These are phyloP conservation scores for Schwanniomyces pseudopolymorphus DNA, from an alignment of 805 yeast species.

Conservation along the genomic window DNA sequence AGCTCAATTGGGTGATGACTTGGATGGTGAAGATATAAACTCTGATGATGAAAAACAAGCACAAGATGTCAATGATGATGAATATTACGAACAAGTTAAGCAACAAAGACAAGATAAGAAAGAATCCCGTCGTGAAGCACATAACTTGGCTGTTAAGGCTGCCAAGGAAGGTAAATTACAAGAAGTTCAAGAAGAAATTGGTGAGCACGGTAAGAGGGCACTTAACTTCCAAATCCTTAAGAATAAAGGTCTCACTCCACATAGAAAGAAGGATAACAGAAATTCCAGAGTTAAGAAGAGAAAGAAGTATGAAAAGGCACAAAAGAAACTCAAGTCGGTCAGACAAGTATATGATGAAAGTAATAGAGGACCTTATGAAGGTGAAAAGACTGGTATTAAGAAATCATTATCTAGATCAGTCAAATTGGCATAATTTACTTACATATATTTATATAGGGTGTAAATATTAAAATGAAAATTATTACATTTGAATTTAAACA, in stretches of 20 bases:
- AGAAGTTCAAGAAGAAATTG: conserved; percentile 65
- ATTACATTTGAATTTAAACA: background rate
- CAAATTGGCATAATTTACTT: conserved; percentile 50
- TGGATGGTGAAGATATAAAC: conserved; percentile 51
- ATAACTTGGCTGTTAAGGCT: conserved; percentile 69
- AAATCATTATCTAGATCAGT: conserved; percentile 89
- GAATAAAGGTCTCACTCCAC: conserved; percentile 94
- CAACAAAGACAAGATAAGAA: conserved; percentile 48
- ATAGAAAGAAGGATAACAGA: conserved; percentile 89
- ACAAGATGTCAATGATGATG: conserved; percentile 48
- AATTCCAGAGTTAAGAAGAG: conserved; percentile 98
- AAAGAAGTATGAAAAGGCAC: conserved; percentile 91
- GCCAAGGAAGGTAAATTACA: conserved; percentile 82
- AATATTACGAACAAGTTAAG: conserved; percentile 59
- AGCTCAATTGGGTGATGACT: conserved; percentile 52
- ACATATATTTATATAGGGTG: conserved; percentile 1
- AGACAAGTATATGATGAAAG: conserved; percentile 83
- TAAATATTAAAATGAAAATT: background rate
- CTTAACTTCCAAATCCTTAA: conserved; percentile 91
- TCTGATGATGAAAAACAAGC: conserved; percentile 48
- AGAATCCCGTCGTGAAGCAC: conserved; percentile 59
- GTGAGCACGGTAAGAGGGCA: conserved; percentile 88
- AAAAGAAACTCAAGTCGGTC: conserved; percentile 87
- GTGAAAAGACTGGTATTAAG: conserved; percentile 97
- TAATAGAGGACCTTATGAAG: conserved; percentile 73